These are phyloP conservation scores for Francoa sonchifolia DNA, from an alignment of 441 rosid genomes.

Conservation along the genomic window DNA sequence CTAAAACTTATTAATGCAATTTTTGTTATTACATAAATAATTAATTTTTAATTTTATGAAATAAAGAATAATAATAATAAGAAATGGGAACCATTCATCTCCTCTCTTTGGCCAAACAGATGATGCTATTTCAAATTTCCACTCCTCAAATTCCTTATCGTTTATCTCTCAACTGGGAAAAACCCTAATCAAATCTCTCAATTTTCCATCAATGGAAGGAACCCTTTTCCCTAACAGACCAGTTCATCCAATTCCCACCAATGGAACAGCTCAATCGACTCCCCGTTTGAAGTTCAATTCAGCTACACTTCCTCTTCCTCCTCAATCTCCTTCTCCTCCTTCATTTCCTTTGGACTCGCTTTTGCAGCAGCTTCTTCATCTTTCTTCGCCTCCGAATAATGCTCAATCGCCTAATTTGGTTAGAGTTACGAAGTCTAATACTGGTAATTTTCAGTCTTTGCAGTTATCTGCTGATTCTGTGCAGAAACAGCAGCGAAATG, in stretches of 20 bases:
- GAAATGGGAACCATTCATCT: too few species aligned
- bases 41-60: too few species aligned
- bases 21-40: too few species aligned
- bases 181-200: not conserved
- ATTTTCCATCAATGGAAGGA: constrained; percentile 59
- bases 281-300: constrained; percentile 55
- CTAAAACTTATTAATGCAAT: too few species aligned
- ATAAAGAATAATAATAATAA: too few species aligned
- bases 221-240: constrained; percentile 53
- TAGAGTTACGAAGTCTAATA: too few species aligned
- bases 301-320: constrained; percentile 45
- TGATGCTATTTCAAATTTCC: too few species aligned
- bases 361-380: constrained; percentile 59
- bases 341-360: constrained; percentile 55
- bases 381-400: constrained; percentile 33
- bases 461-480: constrained; percentile 18
- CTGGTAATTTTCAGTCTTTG: too few species aligned
- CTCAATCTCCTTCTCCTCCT: constrained; percentile 32
- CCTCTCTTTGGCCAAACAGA: too few species aligned
- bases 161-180: too few species aligned
- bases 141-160: too few species aligned
- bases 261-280: constrained; percentile 22
- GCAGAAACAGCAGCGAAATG: constrained; percentile 17
- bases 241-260: constrained; percentile 29
- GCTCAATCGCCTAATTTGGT: constrained; percentile 1